A percentile compares a stretch with the other conserved stretches of the same genome.
Conservation (phyloP, 116 monocot genomes). For the Posidonia oceanica region DNA sequence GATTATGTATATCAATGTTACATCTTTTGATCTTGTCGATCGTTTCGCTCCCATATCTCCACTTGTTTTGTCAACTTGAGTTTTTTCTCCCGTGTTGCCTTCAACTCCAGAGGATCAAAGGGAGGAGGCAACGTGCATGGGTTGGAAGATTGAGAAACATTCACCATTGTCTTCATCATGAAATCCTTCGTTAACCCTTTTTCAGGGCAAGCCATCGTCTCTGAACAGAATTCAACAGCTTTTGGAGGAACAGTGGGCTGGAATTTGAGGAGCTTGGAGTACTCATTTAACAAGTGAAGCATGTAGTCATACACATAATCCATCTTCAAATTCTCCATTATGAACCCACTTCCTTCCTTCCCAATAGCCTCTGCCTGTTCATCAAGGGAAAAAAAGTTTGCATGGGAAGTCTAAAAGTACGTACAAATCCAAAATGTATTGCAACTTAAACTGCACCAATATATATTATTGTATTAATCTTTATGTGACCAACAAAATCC, state of each 20-base stretch:
- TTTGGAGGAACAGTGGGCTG: background rate
- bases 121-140: constrained; percentile 3
- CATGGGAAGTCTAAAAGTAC: background rate
- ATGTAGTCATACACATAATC: constrained; percentile 12
- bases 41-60: background rate
- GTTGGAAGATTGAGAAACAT: background rate
- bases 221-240: background rate
- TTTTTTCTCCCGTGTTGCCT: background rate
- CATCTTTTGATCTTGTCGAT: too few species aligned
- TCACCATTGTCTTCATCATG: constrained; percentile 5
- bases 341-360: constrained; percentile 13
- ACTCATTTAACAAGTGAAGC: constrained; percentile 6
- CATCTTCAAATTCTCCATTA: constrained; percentile 17
- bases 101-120: background rate
- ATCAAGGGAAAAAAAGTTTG: too few species aligned
- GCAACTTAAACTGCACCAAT: too few species aligned
- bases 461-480: too few species aligned
- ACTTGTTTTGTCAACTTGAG: background rate
- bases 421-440: too few species aligned
- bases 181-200: background rate
- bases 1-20: too few species aligned
- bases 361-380: constrained; percentile 15
- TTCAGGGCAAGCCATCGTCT: background rate
- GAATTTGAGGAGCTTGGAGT: constrained; percentile 8
- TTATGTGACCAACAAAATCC: too few species aligned